Evolutionary conservation across 2,329 filamentous ascomycete species (phyloP).

Genomic region (Bisporella sp.): DNA sequence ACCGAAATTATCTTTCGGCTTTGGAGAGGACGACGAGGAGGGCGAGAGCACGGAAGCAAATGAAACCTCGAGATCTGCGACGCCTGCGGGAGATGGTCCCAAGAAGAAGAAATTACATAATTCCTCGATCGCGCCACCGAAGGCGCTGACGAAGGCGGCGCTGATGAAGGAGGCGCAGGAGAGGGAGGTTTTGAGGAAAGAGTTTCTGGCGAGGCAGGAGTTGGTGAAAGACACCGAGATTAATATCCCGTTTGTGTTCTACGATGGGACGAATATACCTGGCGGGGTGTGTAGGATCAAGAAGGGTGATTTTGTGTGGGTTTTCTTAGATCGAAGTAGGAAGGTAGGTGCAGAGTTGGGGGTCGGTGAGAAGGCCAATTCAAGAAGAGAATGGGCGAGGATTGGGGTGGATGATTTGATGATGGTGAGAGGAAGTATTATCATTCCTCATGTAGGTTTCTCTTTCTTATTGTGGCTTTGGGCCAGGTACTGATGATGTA

Average conservation of each 20-base stretch:
- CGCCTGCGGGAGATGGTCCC: conserved; percentile 21
- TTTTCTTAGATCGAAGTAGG: conserved; percentile 85
- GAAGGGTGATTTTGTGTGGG: conserved; percentile 89
- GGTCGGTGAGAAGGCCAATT: conserved; percentile 54
- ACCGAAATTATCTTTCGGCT: conserved; percentile 56
- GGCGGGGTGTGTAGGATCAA: conserved; percentile 79
- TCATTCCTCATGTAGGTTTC: conserved; percentile 80
- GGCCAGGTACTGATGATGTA: not conserved
- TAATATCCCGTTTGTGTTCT: conserved; percentile 90
- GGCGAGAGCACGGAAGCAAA: conserved; percentile 29
- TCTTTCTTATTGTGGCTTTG: not conserved
- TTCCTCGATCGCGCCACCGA: conserved; percentile 57
- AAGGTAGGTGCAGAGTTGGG: conserved; percentile 83
- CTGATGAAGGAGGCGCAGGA: conserved; percentile 74
- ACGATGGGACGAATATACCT: conserved; percentile 85
- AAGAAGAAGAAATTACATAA: conserved; percentile 54
- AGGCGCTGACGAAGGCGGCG: conserved; percentile 67
- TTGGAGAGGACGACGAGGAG: conserved; percentile 39
- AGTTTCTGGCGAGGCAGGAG: conserved; percentile 79
- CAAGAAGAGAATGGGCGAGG: conserved; percentile 78
- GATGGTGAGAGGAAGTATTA: conserved; percentile 82
- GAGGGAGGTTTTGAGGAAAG: conserved; percentile 64
- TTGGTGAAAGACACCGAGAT: conserved; percentile 85
- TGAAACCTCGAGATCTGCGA: conserved; percentile 20
- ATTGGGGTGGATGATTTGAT: conserved; percentile 94